These are phyloP conservation scores for Calonectria pteridis DNA, from an alignment of 2,329 filamentous ascomycete species.

Conservation along the genomic window DNA sequence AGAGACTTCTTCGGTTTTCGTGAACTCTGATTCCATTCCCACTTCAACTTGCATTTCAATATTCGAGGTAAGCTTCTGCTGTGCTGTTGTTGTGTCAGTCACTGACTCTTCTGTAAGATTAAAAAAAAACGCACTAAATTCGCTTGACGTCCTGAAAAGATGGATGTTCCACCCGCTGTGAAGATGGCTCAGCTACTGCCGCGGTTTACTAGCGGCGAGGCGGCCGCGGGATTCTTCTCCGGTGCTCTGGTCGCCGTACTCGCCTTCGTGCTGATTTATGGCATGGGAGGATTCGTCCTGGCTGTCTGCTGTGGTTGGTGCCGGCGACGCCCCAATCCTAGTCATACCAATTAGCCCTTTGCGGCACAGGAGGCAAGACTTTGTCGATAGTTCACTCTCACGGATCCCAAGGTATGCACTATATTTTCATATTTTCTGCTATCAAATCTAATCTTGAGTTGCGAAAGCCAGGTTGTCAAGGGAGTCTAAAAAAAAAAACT, in stretches of 20 bases:
- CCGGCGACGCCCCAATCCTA: background rate
- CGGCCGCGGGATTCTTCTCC: slow-evolving; percentile 2
- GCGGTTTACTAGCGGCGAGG: background rate
- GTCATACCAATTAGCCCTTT: background rate
- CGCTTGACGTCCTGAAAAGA: too few relatives aligned
- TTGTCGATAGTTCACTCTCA: background rate
- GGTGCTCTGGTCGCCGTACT: background rate
- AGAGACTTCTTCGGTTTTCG: background rate
- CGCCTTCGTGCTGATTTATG: slow-evolving; percentile 3
- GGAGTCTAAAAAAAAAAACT: background rate
- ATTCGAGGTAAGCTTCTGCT: background rate
- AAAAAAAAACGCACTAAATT: background rate
- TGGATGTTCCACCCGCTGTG: background rate
- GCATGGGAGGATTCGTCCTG: background rate
- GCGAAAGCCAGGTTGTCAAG: background rate
- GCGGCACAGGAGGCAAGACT: background rate
- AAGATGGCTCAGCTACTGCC: background rate
- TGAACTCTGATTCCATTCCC: background rate
- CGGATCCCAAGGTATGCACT: background rate
- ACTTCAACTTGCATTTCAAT: background rate
- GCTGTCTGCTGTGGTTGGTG: background rate
- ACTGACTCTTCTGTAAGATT: background rate
- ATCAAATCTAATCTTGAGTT: slow-evolving; percentile 4
- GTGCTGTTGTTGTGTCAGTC: background rate
- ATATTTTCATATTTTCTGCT: background rate